phyloP scores from a whole-genome alignment of 192 early-diverging fungal species.

The Funneliformis geosporum region DNA sequence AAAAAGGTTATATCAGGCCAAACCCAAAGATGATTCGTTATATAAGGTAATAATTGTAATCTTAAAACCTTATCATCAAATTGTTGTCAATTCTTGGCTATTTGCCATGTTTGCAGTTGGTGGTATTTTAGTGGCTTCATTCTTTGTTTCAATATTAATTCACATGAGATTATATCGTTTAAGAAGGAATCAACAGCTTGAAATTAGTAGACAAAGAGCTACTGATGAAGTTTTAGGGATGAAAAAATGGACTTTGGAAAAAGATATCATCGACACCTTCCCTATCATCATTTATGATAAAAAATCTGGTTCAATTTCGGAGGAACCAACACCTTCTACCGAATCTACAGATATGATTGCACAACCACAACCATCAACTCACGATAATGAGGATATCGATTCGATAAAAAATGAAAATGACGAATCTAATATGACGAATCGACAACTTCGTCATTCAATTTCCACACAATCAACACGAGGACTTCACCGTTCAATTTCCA shows the following conservation, averaged over 20 bases:
- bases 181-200: slow-evolving; percentile 3
- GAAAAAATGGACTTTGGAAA: slow-evolving; percentile 22
- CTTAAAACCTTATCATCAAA: neutral
- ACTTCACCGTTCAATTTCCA: neutral
- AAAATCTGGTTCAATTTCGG: neutral
- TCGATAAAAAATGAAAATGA: neutral
- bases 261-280: neutral
- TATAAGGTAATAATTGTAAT: neutral
- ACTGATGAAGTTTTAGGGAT: slow-evolving; percentile 8
- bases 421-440: neutral
- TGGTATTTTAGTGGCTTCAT: slow-evolving; percentile 16
- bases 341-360: no score
- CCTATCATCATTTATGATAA: slow-evolving; percentile 4
- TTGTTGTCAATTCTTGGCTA: slow-evolving; percentile 9
- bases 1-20: neutral
- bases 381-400: neutral
- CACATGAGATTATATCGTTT: slow-evolving; percentile 16
- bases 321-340: neutral
- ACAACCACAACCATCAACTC: no score
- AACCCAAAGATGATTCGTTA: neutral
- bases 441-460: neutral
- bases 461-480: neutral
- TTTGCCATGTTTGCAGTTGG: slow-evolving; percentile 26
- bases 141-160: slow-evolving; percentile 16
- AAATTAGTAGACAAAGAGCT: slow-evolving; percentile 1